Evolutionary conservation across 176 grass and related monocot genomes (phyloP).

Genomic region (barley (Hordeum vulgare)): MorexV3_pseudomolecules_assembly NC_058522.1:59376105-59376604

Average conservation of each 20-base stretch:
- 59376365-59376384: background rate
- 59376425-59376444: conserved; percentile 13
- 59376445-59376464: conserved; percentile 6
- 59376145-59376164: no score
- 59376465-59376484: conserved; percentile 19
- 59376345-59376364: background rate
- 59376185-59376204: no score
- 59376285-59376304: background rate
- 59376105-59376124: no score
- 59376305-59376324: background rate
- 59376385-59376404: background rate
- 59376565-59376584: conserved; percentile 59
- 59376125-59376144: no score
- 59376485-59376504: conserved; percentile 62
- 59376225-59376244: background rate
- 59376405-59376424: conserved; percentile 1
- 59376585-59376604: conserved; percentile 49
- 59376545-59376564: conserved; percentile 49
- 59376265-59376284: background rate
- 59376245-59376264: background rate
- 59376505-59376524: conserved; percentile 69
- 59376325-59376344: background rate
- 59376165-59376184: no score
- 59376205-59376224: no score
- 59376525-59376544: conserved; percentile 80